Percentiles rank a stretch among this genome's conserved stretches.
Conservation (phyloP, 2,329 filamentous ascomycete genomes). For the Diaporthe velutina region DNA sequence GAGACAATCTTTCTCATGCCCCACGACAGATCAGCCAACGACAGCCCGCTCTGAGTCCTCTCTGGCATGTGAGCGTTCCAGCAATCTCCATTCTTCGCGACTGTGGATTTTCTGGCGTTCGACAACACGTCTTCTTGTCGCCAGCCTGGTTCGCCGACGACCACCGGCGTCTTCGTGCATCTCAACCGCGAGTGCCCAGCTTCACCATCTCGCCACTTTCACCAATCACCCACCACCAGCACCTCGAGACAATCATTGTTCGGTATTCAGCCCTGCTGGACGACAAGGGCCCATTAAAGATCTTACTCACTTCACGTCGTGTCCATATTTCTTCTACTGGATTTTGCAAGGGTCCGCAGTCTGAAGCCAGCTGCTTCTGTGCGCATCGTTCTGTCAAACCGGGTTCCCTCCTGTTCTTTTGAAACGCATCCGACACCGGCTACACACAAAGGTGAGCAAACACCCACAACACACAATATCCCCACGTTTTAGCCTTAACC, state of each 20-base stretch:
- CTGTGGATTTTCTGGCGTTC: conserved; percentile 6
- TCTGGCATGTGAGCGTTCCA: conserved; percentile 40
- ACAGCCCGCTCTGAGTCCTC: conserved; percentile 18
- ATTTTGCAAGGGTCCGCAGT: neutral
- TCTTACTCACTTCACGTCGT: neutral
- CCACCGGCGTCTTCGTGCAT: neutral
- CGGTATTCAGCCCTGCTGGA: neutral
- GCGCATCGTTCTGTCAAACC: conserved; percentile 24
- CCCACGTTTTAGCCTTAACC: conserved; percentile 23
- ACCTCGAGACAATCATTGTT: neutral
- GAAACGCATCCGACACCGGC: conserved; percentile 43
- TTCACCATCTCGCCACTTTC: neutral
- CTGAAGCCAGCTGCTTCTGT: neutral
- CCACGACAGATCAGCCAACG: conserved; percentile 23
- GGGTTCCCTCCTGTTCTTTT: conserved; percentile 37
- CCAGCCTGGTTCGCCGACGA: conserved; percentile 1
- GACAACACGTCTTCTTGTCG: conserved; percentile 24
- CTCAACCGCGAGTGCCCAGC: neutral
- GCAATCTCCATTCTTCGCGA: conserved; percentile 34
- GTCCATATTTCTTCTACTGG: neutral
- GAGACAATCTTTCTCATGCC: conserved; percentile 29
- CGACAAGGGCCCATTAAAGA: neutral
- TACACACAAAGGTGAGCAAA: conserved; percentile 36
- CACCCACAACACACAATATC: conserved; percentile 2
- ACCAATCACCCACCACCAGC: neutral